These are phyloP conservation scores for Venturia effusa DNA, from an alignment of 2,329 filamentous ascomycete genomes.

Conservation along the genomic window DNA sequence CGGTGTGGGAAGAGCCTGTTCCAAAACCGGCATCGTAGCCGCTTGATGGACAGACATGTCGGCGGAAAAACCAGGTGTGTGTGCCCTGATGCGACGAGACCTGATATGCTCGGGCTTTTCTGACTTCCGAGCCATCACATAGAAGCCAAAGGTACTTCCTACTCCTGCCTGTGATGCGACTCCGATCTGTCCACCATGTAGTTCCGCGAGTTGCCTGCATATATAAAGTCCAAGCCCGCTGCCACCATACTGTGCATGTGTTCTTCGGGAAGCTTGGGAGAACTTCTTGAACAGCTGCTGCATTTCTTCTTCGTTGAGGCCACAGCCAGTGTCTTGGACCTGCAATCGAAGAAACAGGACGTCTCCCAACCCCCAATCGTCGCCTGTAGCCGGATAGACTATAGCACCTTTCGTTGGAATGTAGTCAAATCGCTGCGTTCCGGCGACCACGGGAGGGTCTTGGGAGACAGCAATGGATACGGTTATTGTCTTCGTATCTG, in stretches of 20 bases:
- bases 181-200: constrained; percentile 60
- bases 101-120: background rate
- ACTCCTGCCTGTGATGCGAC: constrained; percentile 46
- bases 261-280: constrained; percentile 55
- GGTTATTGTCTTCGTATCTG: background rate
- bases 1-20: background rate
- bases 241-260: constrained; percentile 31
- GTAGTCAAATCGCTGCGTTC: background rate
- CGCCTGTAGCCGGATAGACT: constrained; percentile 23
- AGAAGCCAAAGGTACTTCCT: constrained; percentile 58
- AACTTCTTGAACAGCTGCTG: constrained; percentile 54
- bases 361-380: constrained; percentile 49
- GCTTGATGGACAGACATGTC: background rate
- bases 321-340: constrained; percentile 56
- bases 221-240: constrained; percentile 49
- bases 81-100: background rate
- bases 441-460: background rate
- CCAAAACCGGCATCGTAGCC: background rate
- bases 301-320: constrained; percentile 48
- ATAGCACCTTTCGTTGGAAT: constrained; percentile 12
- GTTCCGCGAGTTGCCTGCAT: constrained; percentile 54
- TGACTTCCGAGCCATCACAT: constrained; percentile 36
- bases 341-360: constrained; percentile 45
- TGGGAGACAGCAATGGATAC: constrained; percentile 5
- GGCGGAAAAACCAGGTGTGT: background rate